These are phyloP conservation scores for Pelargonium cotyledonis DNA, from an alignment of 441 rosid species.

Conservation along the genomic window DNA sequence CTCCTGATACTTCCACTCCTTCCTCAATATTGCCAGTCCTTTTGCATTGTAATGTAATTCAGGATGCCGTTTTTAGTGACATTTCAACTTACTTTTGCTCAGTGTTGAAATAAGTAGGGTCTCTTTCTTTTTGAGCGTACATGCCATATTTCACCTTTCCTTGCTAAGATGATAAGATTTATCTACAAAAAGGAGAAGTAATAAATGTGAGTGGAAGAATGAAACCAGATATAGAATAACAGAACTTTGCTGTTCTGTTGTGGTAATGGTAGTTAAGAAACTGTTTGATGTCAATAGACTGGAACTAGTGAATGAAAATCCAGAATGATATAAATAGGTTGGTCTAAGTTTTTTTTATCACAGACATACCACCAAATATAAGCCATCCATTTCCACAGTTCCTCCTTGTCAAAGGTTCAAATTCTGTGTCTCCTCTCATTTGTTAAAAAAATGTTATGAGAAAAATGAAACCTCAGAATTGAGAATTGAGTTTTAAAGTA, in stretches of 20 bases:
- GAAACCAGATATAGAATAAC: background rate
- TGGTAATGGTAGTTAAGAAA: background rate
- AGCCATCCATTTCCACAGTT: background rate
- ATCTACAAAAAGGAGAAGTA: background rate
- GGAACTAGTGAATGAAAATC: background rate
- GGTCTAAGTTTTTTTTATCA: background rate
- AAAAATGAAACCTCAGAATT: background rate
- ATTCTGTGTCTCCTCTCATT: background rate
- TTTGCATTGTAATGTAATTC: too few species aligned
- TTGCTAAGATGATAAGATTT: background rate
- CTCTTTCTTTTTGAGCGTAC: background rate
- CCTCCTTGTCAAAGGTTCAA: background rate
- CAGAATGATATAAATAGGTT: background rate
- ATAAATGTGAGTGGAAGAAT: background rate
- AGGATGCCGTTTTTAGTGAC: too few species aligned
- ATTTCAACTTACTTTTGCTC: too few species aligned
- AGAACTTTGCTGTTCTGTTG: background rate
- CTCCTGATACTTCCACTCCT: too few species aligned
- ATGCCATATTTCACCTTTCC: background rate
- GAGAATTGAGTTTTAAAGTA: background rate
- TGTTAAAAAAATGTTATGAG: background rate
- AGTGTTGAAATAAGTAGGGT: background rate
- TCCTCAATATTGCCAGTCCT: too few species aligned
- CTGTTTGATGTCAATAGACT: background rate
- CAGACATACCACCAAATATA: background rate